These are phyloP conservation scores for Telfairia occidentalis DNA, from an alignment of 331 rosid genomes.

Conservation along the genomic window DNA sequence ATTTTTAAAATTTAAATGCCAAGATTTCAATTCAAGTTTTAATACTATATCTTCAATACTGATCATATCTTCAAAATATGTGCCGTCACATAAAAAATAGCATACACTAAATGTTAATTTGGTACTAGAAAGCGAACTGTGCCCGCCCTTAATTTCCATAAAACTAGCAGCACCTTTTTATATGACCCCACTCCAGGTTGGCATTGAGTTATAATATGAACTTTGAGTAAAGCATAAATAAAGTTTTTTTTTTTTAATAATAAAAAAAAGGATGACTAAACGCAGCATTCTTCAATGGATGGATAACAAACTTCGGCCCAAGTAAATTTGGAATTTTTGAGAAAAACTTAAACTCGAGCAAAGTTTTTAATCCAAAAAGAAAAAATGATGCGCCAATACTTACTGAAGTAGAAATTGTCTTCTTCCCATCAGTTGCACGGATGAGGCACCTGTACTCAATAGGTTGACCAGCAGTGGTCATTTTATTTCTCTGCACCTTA, in stretches of 20 bases:
- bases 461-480: constrained; percentile 46
- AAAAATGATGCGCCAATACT: constrained; percentile 14
- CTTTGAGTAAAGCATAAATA: background rate
- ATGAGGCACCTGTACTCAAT: constrained; percentile 78
- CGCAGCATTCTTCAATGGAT: background rate
- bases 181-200: background rate
- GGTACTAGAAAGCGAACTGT: background rate
- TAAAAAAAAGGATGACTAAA: background rate
- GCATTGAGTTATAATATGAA: background rate
- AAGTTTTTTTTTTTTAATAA: too few species aligned
- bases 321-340: background rate
- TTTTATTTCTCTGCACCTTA: constrained; percentile 57
- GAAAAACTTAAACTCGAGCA: background rate
- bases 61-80: background rate
- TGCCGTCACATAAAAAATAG: background rate
- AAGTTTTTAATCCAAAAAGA: background rate
- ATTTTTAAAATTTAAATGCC: background rate
- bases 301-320: background rate
- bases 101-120: background rate
- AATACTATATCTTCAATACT: background rate
- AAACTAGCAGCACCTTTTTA: background rate
- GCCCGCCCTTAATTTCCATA: background rate
- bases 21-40: background rate
- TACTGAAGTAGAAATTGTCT: constrained; percentile 79
- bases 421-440: constrained; percentile 88